Evolutionary conservation across 2,329 filamentous ascomycete genomes (phyloP).

Genomic region (Phialocephala subalpina): DNA sequence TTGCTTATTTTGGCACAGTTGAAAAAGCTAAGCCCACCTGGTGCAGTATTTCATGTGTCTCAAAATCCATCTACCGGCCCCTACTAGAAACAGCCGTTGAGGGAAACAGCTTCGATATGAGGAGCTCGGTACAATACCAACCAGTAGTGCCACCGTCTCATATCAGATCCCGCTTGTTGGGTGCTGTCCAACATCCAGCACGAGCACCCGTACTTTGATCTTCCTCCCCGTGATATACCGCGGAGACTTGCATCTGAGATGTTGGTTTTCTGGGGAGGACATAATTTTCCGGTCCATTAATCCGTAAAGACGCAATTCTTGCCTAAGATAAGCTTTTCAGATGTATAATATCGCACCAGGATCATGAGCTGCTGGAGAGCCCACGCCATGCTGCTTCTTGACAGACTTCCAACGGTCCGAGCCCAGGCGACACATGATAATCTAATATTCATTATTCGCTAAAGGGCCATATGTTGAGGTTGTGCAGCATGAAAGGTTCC

Average conservation of each 20-base stretch:
- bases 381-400: neutral
- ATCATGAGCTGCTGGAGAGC: neutral
- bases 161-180: slow-evolving; percentile 11
- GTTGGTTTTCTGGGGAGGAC: neutral
- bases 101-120: slow-evolving; percentile 5
- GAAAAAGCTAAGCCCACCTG: neutral
- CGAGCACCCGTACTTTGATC: neutral
- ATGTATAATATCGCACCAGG: neutral
- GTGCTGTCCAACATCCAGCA: neutral
- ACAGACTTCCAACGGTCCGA: neutral
- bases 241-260: neutral
- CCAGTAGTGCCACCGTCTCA: slow-evolving; percentile 13
- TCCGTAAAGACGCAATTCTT: neutral
- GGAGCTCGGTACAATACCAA: neutral
- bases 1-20: neutral
- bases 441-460: neutral
- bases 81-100: slow-evolving; percentile 14
- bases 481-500: slow-evolving; percentile 16
- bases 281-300: slow-evolving; percentile 4
- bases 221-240: slow-evolving; percentile 4
- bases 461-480: neutral
- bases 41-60: slow-evolving; percentile 5
- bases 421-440: slow-evolving; percentile 7
- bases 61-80: slow-evolving; percentile 6
- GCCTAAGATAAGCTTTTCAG: slow-evolving; percentile 8